Evolutionary conservation across 1,284 basidiomycete species (phyloP).

Genomic region (Rhodotorula sp.): DNA sequence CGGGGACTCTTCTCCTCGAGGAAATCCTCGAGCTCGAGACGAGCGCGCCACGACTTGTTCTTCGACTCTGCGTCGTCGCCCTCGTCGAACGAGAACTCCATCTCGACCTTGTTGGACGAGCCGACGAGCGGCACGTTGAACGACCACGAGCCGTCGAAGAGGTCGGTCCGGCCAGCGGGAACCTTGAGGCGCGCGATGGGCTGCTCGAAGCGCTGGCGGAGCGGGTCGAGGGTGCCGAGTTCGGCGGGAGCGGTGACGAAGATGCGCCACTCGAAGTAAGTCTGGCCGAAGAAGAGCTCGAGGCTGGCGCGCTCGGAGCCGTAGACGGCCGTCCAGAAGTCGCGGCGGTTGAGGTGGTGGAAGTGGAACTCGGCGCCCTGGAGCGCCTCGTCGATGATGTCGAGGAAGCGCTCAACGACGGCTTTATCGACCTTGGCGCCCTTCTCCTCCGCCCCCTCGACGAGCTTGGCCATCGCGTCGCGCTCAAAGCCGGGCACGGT

Average conservation of each 20-base stretch:
- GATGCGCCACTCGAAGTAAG: slow-evolving; percentile 81
- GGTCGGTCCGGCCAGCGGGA: slow-evolving; percentile 45
- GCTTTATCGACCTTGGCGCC: slow-evolving; percentile 10
- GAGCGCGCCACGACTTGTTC: slow-evolving; percentile 73
- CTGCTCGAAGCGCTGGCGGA: slow-evolving; percentile 68
- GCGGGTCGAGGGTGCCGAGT: slow-evolving; percentile 68
- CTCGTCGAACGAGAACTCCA: slow-evolving; percentile 64
- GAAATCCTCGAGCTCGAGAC: slow-evolving; percentile 73
- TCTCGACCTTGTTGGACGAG: slow-evolving; percentile 57
- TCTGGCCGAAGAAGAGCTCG: slow-evolving; percentile 72
- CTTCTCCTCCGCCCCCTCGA: slow-evolving; percentile 9
- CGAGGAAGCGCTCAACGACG: slow-evolving; percentile 18
- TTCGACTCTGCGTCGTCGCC: slow-evolving; percentile 54
- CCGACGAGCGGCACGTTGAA: slow-evolving; percentile 69
- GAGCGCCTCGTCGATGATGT: slow-evolving; percentile 55
- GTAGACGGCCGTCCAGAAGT: slow-evolving; percentile 80
- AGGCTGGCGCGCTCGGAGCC: slow-evolving; percentile 68
- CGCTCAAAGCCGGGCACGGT: slow-evolving; percentile 58
- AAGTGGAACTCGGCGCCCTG: slow-evolving; percentile 68
- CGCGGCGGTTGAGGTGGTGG: slow-evolving; percentile 79
- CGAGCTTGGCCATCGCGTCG: slow-evolving; percentile 12
- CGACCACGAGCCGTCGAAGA: slow-evolving; percentile 76
- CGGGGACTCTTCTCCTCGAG: slow-evolving; percentile 69
- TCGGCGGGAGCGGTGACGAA: slow-evolving; percentile 38
- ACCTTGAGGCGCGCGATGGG: slow-evolving; percentile 74